Percentiles rank a stretch among this genome's conserved stretches.
Evolutionary conservation across 345 rosid genomes (phyloP).

Genomic region (Diplotaxis tenuifolia): DNA sequence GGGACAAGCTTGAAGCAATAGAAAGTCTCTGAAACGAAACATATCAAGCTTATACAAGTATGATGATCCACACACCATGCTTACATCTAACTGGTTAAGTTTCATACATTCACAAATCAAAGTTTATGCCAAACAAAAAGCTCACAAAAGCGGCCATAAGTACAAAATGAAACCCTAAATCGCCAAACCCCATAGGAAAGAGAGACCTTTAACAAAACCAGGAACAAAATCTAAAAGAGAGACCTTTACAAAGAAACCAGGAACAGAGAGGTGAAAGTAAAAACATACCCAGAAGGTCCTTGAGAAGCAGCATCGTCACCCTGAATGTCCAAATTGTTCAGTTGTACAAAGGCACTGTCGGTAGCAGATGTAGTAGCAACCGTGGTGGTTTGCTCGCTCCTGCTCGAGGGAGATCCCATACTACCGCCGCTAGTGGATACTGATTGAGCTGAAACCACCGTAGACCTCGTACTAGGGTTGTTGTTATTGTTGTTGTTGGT

Average conservation of each 20-base stretch:
- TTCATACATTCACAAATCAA: too few species aligned
- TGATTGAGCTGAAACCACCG: constrained; percentile 74
- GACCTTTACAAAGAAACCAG: neutral
- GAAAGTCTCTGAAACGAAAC: neutral
- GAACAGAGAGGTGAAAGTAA: neutral
- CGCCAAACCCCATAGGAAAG: neutral
- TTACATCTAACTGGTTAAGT: neutral
- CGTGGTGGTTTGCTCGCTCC: constrained; percentile 61
- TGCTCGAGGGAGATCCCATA: constrained; percentile 90
- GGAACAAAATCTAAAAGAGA: too few species aligned
- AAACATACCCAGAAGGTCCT: constrained; percentile 67
- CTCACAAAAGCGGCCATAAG: constrained; percentile 7
- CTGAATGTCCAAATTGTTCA: constrained; percentile 82
- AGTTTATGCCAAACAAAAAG: neutral
- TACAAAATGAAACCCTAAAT: constrained; percentile 21
- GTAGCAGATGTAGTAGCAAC: constrained; percentile 67
- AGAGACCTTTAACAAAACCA: too few species aligned
- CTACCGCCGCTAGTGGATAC: constrained; percentile 92
- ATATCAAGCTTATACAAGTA: neutral
- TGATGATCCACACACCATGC: constrained; percentile 3
- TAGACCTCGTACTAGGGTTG: constrained; percentile 60
- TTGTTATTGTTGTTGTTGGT: constrained; percentile 15
- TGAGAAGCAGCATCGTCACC: constrained; percentile 93
- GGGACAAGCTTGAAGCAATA: neutral
- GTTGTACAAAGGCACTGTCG: constrained; percentile 58